Evolutionary conservation across 331 rosid species (phyloP).

Genomic region (Dryas integrifolia): DNA sequence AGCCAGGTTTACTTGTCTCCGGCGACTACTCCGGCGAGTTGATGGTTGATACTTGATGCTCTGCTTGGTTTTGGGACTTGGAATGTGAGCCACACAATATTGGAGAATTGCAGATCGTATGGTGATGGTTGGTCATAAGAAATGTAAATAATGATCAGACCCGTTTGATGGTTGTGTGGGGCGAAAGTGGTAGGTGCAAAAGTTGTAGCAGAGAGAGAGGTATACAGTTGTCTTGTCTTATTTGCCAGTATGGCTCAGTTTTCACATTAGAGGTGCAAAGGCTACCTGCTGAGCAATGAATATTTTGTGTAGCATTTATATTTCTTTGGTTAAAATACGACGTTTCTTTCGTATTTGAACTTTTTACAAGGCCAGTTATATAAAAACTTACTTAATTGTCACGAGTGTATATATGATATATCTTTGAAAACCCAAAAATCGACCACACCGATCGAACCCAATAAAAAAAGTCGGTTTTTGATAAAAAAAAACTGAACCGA

Average conservation of each 20-base stretch:
- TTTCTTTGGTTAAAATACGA: too few species aligned
- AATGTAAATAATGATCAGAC: slow-evolving; percentile 20
- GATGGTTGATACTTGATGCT: neutral
- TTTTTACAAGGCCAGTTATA: too few species aligned
- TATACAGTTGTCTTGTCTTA: neutral
- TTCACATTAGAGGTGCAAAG: neutral
- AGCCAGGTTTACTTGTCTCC: slow-evolving; percentile 75
- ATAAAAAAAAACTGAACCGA: too few species aligned
- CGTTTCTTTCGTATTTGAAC: too few species aligned
- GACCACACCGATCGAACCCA: too few species aligned
- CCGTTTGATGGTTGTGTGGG: slow-evolving; percentile 6
- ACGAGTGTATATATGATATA: too few species aligned
- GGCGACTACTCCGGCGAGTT: slow-evolving; percentile 35
- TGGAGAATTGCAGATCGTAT: neutral
- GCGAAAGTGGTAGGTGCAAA: neutral
- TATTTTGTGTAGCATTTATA: too few species aligned
- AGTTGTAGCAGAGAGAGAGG: neutral
- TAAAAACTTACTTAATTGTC: too few species aligned
- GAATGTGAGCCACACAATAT: too few species aligned
- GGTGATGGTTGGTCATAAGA: neutral
- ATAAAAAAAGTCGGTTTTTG: too few species aligned
- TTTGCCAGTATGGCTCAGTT: neutral
- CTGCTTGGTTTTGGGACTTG: neutral
- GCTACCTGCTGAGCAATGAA: too few species aligned
- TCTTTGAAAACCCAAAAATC: too few species aligned